A percentile compares a stretch with the other conserved stretches of the same genome.
Evolutionary conservation across 768 basidiomycete genomes (phyloP).

Genomic region (Rhodotorula graminis): DNA sequence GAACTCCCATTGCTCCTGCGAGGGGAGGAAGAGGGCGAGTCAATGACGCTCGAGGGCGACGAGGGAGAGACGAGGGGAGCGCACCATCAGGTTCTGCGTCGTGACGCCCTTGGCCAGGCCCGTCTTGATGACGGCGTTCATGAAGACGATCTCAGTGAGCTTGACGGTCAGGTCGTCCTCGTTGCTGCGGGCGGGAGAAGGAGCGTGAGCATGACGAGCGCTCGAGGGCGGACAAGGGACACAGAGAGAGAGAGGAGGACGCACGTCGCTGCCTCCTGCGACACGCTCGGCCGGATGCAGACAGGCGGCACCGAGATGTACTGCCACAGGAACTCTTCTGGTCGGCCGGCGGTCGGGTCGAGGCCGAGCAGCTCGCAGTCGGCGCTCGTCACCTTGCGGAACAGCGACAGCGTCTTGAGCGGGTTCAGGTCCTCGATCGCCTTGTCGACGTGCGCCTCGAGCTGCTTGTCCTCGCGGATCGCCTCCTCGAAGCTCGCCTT

Average conservation of each 20-base stretch:
- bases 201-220: neutral
- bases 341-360: constrained; percentile 78
- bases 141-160: constrained; percentile 91
- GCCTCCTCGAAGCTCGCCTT: constrained; percentile 65
- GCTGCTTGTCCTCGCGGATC: constrained; percentile 77
- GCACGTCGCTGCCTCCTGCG: constrained; percentile 80
- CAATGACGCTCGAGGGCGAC: neutral
- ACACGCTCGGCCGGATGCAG: constrained; percentile 93
- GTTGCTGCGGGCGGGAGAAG: constrained; percentile 56
- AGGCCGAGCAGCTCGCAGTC: constrained; percentile 93
- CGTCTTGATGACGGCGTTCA: constrained; percentile 85
- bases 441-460: constrained; percentile 76
- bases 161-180: constrained; percentile 98
- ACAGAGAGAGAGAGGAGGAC: constrained; percentile 21
- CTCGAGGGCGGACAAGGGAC: too few species aligned
- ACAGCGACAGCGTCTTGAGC: constrained; percentile 84
- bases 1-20: constrained; percentile 96
- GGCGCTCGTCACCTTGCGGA: constrained; percentile 86
- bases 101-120: constrained; percentile 81
- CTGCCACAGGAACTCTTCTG: constrained; percentile 98
- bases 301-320: constrained; percentile 97
- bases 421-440: constrained; percentile 93
- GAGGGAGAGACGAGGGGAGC: neutral
- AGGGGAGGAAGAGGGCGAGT: neutral
- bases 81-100: constrained; percentile 81